phyloP scores from a whole-genome alignment of 1,284 basidiomycete species.

The Microstroma glucosiphilum region DNA sequence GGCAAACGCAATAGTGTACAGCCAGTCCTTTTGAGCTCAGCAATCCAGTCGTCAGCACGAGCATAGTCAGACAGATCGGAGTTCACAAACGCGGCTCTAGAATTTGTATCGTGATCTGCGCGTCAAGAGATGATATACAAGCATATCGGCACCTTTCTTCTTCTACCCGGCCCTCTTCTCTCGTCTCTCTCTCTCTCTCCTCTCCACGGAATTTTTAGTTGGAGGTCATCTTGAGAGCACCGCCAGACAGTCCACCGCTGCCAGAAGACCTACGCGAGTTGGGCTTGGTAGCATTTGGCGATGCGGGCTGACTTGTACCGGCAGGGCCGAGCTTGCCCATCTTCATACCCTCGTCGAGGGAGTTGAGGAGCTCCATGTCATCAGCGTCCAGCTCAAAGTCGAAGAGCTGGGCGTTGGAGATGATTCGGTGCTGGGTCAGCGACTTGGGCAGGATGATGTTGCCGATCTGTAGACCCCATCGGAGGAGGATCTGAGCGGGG shows the following conservation, averaged over 20 bases:
- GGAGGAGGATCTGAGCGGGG: constrained; percentile 42
- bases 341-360: constrained; percentile 40
- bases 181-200: no score
- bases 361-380: constrained; percentile 42
- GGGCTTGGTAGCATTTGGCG: constrained; percentile 33
- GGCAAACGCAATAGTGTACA: no score
- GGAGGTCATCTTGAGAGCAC: constrained; percentile 40
- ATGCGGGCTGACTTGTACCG: constrained; percentile 43
- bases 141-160: no score
- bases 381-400: constrained; percentile 46
- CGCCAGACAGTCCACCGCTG: constrained; percentile 38
- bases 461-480: constrained; percentile 39
- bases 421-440: constrained; percentile 46
- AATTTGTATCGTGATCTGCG: no score
- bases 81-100: no score
- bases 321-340: constrained; percentile 45
- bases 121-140: no score
- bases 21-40: no score
- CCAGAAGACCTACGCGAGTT: constrained; percentile 42
- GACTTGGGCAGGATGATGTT: constrained; percentile 48
- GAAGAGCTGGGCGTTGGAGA: constrained; percentile 43
- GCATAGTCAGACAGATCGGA: no score
- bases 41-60: no score
- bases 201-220: no score
- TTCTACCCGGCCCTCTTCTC: no score